Evolutionary conservation across 805 yeast species (phyloP), one percentile per base, ranked within the genome.

Genomic region (Citeromyces nyonsensis): DNA sequence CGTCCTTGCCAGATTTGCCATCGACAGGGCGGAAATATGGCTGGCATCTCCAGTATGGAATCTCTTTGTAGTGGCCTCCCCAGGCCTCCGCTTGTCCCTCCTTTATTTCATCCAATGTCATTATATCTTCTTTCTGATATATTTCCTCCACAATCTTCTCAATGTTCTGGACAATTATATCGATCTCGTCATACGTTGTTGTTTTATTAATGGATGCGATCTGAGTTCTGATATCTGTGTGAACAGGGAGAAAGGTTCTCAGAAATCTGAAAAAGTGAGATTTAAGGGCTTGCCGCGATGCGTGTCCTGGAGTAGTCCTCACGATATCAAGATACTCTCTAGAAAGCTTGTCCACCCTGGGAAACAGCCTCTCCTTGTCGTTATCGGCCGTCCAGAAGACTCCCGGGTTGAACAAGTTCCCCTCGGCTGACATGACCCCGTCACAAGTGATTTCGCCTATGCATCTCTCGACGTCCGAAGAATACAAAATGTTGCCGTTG

Each of bases 351-450:
- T 91, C 98, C 5, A 88, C 86, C 36, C 97, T 63, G 10, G 95
- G 94, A 45, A 73, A 85, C 36, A 72, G 78, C 40, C 57, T 71
- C 13, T 81, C 84, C 15, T 43, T 52, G 34, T 76, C 70, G 6
- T 61, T 55, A 2, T 54, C 44, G 30, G 55, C 51, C 2, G 67
- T 56, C 76, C 74, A 69, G 50, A 91, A 88, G 1, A 86, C 73
- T 5, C 94, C 96, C 1, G 99, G 99, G 45, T 91, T 91, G 55
- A 76, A 81, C 25, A 91, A 58, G 47, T 85, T 85, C 1, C 95
- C 95, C 52, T 91, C 99, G 1, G 98, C 98, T 28, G 93, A 76
- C 98, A 91, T 91, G 11, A 91, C 91, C 0, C 85, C 95, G 54
- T 91, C 96, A 40, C 91, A 80, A 1, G 56, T 58, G 4, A 83